Evolutionary conservation across 148 eudicot genomes (phyloP), one percentile per base, ranked within the genome.

Genomic region (Rhododendron henanense): DNA sequence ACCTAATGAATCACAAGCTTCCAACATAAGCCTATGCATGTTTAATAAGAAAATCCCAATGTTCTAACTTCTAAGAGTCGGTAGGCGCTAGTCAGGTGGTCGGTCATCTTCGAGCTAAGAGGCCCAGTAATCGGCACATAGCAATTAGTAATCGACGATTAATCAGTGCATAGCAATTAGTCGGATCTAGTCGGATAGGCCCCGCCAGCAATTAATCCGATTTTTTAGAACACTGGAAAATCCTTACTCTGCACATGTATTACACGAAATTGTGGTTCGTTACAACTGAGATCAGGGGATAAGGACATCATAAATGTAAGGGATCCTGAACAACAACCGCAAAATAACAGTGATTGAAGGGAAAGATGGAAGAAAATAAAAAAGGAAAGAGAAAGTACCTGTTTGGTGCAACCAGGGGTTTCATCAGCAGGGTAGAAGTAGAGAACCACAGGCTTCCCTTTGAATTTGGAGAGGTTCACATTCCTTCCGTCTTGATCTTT

Each of bases 341-440:
- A 79, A n/a, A 2, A 78, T 19, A 23, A 41, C 80, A 77, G 44
- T 18, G 0, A 65, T 25, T 10, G 80, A 44, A 35, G 80, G 80
- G 15, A 39, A 19, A 63, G 47, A 41, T 6, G 5, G 45, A 65
- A 19, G 18, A 6, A 28, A 11, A 31, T 39, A 31, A 25, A 28
- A 10, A 51, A 31, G 25, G 25, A 41, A 41, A 28, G 7, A 33
- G 18, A 0, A 1, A 0, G 47, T 76, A 94, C 99, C 98, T 97
- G 99, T 91, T 97, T 97, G 92, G 99, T 97, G 92, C 99, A 97
- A 80, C 99, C 99, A 93, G 99, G 99, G 85, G 96, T 93, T 85
- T 97, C 99, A 91, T 97, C 99, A 91, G 98, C 99, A 89, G 99
- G 99, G 79, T 97, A 97, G 88, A 97, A 97, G 84, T 97, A 97